phyloP scores from a whole-genome alignment of 202 grass and related monocot genomes.

The Dendrocalamus latiflorus region DNA sequence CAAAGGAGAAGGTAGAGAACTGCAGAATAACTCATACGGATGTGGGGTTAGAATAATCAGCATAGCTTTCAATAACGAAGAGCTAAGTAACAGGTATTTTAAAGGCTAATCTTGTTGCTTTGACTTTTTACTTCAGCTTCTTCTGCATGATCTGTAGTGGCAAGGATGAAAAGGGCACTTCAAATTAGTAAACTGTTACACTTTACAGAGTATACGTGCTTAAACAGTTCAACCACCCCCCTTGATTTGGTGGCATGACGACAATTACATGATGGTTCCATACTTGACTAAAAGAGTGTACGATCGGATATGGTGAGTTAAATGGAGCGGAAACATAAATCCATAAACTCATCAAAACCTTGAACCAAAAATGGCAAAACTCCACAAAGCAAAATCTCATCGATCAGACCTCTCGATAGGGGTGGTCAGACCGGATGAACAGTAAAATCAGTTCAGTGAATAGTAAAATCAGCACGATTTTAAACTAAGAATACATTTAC shows the following conservation, averaged over 20 bases:
- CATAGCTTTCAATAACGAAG: conserved; percentile 22
- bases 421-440: too few relatives aligned
- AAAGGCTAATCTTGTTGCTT: conserved; percentile 47
- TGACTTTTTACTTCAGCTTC: conserved; percentile 40
- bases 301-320: too few relatives aligned
- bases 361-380: too few relatives aligned
- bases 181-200: conserved; percentile 33
- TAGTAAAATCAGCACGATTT: too few relatives aligned
- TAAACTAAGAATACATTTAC: too few relatives aligned
- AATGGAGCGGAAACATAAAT: too few relatives aligned
- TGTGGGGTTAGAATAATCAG: conserved; percentile 7
- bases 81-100: conserved; percentile 27
- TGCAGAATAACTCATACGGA: not conserved
- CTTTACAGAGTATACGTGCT: conserved; percentile 29
- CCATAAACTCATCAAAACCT: too few relatives aligned
- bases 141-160: conserved; percentile 27
- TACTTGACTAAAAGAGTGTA: too few relatives aligned
- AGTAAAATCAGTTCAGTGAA: too few relatives aligned
- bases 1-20: conserved; percentile 50
- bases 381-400: too few relatives aligned
- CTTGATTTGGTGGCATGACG: conserved; percentile 47
- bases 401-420: too few relatives aligned
- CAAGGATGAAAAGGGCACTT: conserved; percentile 20
- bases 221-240: conserved; percentile 48
- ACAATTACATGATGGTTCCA: conserved; percentile 44